Evolutionary conservation across 768 basidiomycete species (phyloP).

Genomic region (Leccinum disarticulatum): DNA sequence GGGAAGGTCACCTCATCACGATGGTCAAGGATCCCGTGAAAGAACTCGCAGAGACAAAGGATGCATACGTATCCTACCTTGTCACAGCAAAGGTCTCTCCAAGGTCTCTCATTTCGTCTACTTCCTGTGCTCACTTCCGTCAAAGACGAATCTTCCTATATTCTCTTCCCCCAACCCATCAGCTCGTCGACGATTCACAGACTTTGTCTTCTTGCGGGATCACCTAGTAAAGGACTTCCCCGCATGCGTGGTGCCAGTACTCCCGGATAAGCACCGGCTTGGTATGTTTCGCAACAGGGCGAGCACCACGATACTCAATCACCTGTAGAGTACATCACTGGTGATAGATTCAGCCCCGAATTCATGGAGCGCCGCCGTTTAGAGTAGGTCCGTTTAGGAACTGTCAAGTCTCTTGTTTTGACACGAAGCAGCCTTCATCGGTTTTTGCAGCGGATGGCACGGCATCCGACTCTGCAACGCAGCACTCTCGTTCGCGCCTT

Average conservation of each 20-base stretch:
- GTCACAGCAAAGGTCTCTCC: conserved; percentile 78
- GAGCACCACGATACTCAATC: conserved; percentile 4
- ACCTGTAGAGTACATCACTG: conserved; percentile 87
- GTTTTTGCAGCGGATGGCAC: conserved; percentile 86
- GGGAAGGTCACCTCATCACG: conserved; percentile 85
- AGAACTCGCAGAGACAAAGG: conserved; percentile 95
- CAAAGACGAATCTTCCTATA: conserved; percentile 85
- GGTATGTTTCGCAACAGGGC: conserved; percentile 51
- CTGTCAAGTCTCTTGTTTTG: conserved; percentile 1
- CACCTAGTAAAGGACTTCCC: conserved; percentile 90
- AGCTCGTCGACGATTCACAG: conserved; percentile 88
- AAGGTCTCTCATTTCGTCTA: not conserved
- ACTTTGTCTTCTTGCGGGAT: conserved; percentile 92
- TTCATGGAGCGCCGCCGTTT: conserved; percentile 92
- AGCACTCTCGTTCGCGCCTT: conserved; percentile 91
- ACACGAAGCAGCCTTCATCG: conserved; percentile 70
- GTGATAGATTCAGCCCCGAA: conserved; percentile 94
- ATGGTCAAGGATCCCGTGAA: conserved; percentile 91
- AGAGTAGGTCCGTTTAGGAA: conserved; percentile 58
- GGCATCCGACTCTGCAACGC: conserved; percentile 92
- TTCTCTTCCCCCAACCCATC: conserved; percentile 76
- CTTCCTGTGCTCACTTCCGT: conserved; percentile 11
- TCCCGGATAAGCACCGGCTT: conserved; percentile 95
- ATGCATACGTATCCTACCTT: conserved; percentile 93
- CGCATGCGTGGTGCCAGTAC: conserved; percentile 94